A percentile compares a stretch with the other conserved stretches of the same genome.
Conservation (phyloP, 2,329 filamentous ascomycete species). For the Pestalotiopsis fici region DNA sequence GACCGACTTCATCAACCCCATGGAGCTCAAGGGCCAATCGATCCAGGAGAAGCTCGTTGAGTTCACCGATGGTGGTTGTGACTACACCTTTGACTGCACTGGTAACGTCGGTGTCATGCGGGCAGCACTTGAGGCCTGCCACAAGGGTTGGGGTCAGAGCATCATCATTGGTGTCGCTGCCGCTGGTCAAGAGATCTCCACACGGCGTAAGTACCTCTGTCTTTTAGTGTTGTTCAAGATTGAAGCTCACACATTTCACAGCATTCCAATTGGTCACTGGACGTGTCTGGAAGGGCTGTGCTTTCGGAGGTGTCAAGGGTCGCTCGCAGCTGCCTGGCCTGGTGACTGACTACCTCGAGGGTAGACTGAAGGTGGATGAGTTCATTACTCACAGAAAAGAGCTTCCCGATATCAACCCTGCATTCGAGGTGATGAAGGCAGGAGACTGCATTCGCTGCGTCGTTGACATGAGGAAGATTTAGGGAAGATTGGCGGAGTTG, state of each 20-base stretch:
- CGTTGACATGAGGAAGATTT: slow-evolving; percentile 57
- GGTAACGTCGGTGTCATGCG: slow-evolving; percentile 94
- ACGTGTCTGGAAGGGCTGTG: slow-evolving; percentile 96
- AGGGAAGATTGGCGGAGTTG: neutral
- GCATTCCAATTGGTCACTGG: slow-evolving; percentile 99
- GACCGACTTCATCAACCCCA: slow-evolving; percentile 95
- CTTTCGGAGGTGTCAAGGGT: slow-evolving; percentile 97
- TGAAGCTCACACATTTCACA: slow-evolving; percentile 36
- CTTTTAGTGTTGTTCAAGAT: neutral
- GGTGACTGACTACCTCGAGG: slow-evolving; percentile 85
- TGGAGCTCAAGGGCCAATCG: slow-evolving; percentile 73
- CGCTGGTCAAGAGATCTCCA: slow-evolving; percentile 92
- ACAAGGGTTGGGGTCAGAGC: slow-evolving; percentile 98
- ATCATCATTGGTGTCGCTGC: slow-evolving; percentile 98
- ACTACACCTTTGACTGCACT: slow-evolving; percentile 99
- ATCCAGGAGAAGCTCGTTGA: slow-evolving; percentile 93
- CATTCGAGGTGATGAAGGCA: slow-evolving; percentile 91
- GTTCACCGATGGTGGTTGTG: slow-evolving; percentile 96
- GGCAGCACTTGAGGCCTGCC: slow-evolving; percentile 92
- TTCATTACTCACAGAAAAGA: slow-evolving; percentile 97
- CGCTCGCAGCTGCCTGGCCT: slow-evolving; percentile 87
- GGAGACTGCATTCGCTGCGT: slow-evolving; percentile 98
- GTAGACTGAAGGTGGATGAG: slow-evolving; percentile 95
- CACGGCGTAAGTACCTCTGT: slow-evolving; percentile 70
- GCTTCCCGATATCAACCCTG: slow-evolving; percentile 81